Evolutionary conservation across 176 grass and related monocot genomes (phyloP).

Genomic region (Rhynchospora breviuscula): DNA sequence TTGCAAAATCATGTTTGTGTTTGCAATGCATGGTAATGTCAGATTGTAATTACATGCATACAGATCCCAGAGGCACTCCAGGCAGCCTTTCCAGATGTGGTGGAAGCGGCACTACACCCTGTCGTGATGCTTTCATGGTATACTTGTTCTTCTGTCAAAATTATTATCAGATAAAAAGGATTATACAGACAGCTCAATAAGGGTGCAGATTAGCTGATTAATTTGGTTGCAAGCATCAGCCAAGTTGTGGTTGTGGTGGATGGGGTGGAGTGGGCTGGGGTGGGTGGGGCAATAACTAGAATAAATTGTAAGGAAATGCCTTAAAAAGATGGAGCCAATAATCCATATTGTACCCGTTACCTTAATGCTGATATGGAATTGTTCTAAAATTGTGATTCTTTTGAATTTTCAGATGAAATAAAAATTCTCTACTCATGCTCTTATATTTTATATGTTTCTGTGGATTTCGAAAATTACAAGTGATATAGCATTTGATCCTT

Average conservation of each 20-base stretch:
- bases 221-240: not conserved
- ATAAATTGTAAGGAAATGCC: not conserved
- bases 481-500: not conserved
- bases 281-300: not conserved
- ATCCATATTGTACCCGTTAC: not conserved
- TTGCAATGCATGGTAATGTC: slow-evolving; percentile 1
- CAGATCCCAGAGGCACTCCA: slow-evolving; percentile 93
- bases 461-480: not conserved
- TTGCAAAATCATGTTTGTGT: slow-evolving; percentile 13
- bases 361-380: not conserved
- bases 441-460: not conserved
- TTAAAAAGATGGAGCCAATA: too few species aligned
- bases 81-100: slow-evolving; percentile 55
- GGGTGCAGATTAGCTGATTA: not conserved
- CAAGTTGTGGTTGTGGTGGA: too few species aligned
- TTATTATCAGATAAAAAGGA: not conserved
- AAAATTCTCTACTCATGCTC: not conserved
- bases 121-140: slow-evolving; percentile 88
- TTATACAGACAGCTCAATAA: not conserved
- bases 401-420: not conserved
- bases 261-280: too few species aligned
- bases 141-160: slow-evolving; percentile 4
- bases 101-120: slow-evolving; percentile 74
- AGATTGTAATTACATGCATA: slow-evolving; percentile 3
- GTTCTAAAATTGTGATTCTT: not conserved